Conservation (phyloP, 306 rosid species). For the Pachyrhizus erosus region DNA sequence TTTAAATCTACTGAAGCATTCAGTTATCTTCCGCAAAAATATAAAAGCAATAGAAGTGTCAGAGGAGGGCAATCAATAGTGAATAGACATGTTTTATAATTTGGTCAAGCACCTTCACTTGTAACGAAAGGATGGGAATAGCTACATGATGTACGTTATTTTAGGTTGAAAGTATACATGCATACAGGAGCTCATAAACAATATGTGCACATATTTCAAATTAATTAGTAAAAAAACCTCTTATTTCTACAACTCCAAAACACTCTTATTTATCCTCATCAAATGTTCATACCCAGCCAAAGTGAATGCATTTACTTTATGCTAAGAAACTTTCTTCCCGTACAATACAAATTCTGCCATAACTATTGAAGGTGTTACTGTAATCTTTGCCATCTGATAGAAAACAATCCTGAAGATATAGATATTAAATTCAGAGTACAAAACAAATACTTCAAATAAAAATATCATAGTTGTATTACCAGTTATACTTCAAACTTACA, state of each 20-base stretch:
- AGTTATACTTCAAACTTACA: conserved; percentile 88
- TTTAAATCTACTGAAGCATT: neutral
- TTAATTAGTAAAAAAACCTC: neutral
- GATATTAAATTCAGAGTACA: conserved; percentile 44
- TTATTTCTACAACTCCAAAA: neutral
- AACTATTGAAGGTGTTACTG: conserved; percentile 84
- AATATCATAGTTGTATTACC: conserved; percentile 53
- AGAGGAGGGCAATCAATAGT: neutral
- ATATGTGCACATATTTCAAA: conserved; percentile 11
- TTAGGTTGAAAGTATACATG: neutral
- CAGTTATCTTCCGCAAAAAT: neutral
- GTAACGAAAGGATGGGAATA: neutral
- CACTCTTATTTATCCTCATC: neutral
- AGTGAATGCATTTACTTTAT: conserved; percentile 56
- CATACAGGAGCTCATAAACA: neutral
- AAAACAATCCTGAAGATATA: conserved; percentile 79
- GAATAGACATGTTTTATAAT: neutral
- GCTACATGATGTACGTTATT: neutral
- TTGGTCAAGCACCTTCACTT: neutral
- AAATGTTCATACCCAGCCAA: conserved; percentile 4
- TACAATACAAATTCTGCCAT: conserved; percentile 73
- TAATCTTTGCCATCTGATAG: conserved; percentile 95
- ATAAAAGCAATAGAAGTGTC: neutral
- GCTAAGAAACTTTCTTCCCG: conserved; percentile 69
- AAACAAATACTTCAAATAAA: conserved; percentile 9